These are phyloP conservation scores for Trichoderma arundinaceum DNA, from an alignment of 2,329 filamentous ascomycete species.

Conservation along the genomic window DNA sequence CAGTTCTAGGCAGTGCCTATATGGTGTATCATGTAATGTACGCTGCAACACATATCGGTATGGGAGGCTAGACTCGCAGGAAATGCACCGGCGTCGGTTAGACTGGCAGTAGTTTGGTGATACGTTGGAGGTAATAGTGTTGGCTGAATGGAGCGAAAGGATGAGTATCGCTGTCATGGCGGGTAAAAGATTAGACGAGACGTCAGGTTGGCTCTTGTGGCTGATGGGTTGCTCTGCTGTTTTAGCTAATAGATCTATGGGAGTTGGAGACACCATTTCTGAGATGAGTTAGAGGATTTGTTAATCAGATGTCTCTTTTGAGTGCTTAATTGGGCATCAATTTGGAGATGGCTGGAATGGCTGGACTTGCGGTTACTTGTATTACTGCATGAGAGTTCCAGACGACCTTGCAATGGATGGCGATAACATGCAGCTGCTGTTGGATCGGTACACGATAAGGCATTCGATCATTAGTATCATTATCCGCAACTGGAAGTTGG, in stretches of 20 bases:
- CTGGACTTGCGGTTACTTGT: not conserved
- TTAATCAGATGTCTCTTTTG: slow-evolving; percentile 13
- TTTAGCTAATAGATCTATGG: slow-evolving; percentile 5
- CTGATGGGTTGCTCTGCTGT: no score
- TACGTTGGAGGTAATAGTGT: not conserved
- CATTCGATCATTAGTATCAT: no score
- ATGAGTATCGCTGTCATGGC: not conserved
- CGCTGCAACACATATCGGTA: not conserved
- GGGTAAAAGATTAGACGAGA: slow-evolving; percentile 24
- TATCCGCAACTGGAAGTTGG: no score
- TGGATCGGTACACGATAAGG: no score
- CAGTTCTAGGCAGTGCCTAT: not conserved
- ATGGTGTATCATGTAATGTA: not conserved
- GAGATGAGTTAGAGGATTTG: slow-evolving; percentile 9
- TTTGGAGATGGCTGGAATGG: not conserved
- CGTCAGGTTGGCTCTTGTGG: no score
- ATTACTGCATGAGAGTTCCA: not conserved
- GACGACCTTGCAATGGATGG: not conserved
- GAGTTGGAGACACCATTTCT: not conserved
- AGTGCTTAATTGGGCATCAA: not conserved
- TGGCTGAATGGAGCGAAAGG: not conserved
- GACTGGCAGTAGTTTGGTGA: not conserved
- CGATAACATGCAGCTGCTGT: not conserved
- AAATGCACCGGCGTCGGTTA: not conserved
- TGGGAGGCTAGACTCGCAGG: not conserved